Evolutionary conservation across 805 yeast genomes (phyloP), one percentile per base, ranked within the genome.

Genomic region (Myxozyma neotropica): DNA sequence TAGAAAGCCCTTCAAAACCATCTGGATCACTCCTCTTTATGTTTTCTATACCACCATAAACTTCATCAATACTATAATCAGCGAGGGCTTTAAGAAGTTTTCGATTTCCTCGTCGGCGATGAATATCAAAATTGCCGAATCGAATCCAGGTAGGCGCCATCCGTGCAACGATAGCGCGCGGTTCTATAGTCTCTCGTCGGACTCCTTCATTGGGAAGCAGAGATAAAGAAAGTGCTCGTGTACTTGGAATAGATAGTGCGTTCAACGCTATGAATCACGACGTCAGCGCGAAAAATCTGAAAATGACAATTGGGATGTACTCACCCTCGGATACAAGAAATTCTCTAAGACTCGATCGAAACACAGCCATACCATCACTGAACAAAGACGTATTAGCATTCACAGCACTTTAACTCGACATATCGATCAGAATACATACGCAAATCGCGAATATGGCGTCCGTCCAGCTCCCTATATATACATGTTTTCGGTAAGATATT

Each of bases 371-470:
- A 3, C 99, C 99, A 74, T 93, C 99, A 15, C 63, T 59, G 26
- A 2, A 29, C 29, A 4, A 10, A 33, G 19, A 17, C 15, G 17
- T 35, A n/a, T 19, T 21, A 12, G 24, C 26, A 15, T 12, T 23
- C 10, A 15, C 3, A 29, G 35, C 36, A 21, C 10, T n/a, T n/a
- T n/a, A n/a, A n/a, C n/a, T n/a, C n/a, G n/a, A n/a, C n/a, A n/a
- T n/a, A n/a, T n/a, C n/a, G n/a, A 29, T 5, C 12, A 40, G 24
- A 36, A 24, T 12, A 46, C 63, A 12, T 51, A 59, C 0, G 97
- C 98, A 78, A 92, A 93, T 60, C 99, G 80, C 0, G 96, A 88
- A 72, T 81, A 93, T 0, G 98, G 97, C 0, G 98, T 93, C 65
- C 82, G 77, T 0, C 99, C 99, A 2, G 94, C 84, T 0, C 99